phyloP scores from a whole-genome alignment of 345 rosid species.

The Hibiscus mutabilis region DNA sequence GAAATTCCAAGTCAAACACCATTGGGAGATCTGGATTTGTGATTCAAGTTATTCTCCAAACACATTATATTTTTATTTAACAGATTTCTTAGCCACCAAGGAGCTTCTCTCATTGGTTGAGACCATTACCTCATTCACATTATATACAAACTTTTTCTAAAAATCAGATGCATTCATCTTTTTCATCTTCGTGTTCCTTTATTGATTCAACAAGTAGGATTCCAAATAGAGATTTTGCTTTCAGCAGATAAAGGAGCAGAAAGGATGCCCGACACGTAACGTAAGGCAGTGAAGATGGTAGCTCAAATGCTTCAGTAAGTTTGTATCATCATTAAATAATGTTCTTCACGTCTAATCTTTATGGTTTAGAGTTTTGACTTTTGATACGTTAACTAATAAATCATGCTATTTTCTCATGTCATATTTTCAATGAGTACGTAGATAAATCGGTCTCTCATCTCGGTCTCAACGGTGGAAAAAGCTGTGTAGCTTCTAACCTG shows the following conservation, averaged over 20 bases:
- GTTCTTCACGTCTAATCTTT: not conserved
- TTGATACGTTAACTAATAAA: not conserved
- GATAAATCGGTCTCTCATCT: not conserved
- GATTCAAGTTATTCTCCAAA: too few species aligned
- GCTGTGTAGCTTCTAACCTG: not conserved
- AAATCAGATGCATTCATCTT: too few species aligned
- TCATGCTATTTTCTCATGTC: not conserved
- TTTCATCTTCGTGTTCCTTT: too few species aligned
- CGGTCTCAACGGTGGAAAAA: not conserved
- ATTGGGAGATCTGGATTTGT: too few species aligned
- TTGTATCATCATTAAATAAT: not conserved
- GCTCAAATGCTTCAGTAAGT: constrained; percentile 3
- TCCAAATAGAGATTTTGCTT: constrained; percentile 20
- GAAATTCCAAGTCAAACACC: too few species aligned
- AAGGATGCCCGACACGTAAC: constrained; percentile 17
- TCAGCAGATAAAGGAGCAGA: constrained; percentile 41
- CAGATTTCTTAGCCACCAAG: too few species aligned
- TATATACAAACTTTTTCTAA: too few species aligned
- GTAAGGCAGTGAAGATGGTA: not conserved
- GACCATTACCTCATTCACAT: too few species aligned
- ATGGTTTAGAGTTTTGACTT: not conserved
- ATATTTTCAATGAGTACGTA: not conserved
- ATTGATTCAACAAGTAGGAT: too few species aligned
- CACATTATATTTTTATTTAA: too few species aligned
- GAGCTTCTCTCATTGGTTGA: too few species aligned